Conservation (phyloP, 164 flowering plant genomes). For the Malania oleifera region DNA sequence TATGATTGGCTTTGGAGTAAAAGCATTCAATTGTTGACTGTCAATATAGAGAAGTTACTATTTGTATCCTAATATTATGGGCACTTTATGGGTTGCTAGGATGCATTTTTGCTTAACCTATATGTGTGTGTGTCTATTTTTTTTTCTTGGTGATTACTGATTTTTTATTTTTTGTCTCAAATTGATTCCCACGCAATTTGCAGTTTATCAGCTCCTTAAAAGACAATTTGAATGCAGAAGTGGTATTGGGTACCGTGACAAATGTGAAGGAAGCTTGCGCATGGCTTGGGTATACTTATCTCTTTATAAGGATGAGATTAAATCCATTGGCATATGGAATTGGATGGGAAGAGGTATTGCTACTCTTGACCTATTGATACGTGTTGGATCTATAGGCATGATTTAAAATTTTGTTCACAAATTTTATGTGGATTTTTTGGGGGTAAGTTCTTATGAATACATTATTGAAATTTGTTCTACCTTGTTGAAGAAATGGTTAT, state of each 20-base stretch:
- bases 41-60: not conserved
- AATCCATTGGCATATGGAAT: slow-evolving; percentile 98
- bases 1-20: no score
- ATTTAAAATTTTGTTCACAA: no score
- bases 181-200: no score
- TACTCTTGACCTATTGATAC: no score
- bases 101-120: not conserved
- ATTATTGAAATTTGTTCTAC: no score
- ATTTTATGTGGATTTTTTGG: no score
- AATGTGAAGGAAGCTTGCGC: slow-evolving; percentile 99
- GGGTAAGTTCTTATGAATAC: no score
- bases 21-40: no score
- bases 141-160: not conserved
- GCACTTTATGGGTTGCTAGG: not conserved
- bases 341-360: slow-evolving; percentile 97
- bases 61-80: not conserved
- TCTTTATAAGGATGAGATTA: slow-evolving; percentile 88
- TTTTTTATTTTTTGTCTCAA: no score
- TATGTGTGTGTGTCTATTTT: not conserved
- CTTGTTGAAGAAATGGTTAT: no score
- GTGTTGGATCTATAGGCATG: no score
- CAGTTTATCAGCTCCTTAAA: slow-evolving; percentile 97
- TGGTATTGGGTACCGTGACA: slow-evolving; percentile 95
- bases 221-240: slow-evolving; percentile 98
- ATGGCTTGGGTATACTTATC: slow-evolving; percentile 99